These are phyloP conservation scores for Pelargonium citronellum DNA, from an alignment of 441 rosid genomes.

Conservation along the genomic window DNA sequence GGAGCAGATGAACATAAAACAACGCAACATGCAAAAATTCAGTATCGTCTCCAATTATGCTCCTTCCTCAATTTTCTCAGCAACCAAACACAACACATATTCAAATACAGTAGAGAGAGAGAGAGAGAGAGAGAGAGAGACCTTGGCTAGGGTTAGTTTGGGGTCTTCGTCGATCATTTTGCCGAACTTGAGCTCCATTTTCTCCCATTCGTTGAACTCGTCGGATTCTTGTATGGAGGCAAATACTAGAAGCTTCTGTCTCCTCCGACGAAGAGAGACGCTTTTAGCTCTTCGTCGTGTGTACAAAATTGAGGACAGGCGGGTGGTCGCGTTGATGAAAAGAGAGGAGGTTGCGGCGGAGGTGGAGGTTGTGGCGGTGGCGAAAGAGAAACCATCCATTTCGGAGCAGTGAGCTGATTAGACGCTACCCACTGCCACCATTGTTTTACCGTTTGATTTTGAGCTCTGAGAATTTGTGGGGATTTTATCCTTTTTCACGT, in stretches of 20 bases:
- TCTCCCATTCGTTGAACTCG: slow-evolving; percentile 66
- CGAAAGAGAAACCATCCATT: slow-evolving; percentile 46
- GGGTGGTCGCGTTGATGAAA: slow-evolving; percentile 12
- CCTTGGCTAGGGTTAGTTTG: slow-evolving; percentile 86
- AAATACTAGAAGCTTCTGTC: slow-evolving; percentile 32
- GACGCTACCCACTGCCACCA: not conserved
- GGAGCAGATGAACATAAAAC: not conserved
- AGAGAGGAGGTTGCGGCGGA: slow-evolving; percentile 18
- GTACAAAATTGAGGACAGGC: slow-evolving; percentile 19
- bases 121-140: slow-evolving; percentile 14
- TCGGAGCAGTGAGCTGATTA: slow-evolving; percentile 21
- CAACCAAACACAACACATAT: not conserved
- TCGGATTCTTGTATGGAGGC: slow-evolving; percentile 55
- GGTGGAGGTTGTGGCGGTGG: slow-evolving; percentile 28
- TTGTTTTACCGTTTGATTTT: slow-evolving; percentile 1
- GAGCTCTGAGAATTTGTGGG: not conserved
- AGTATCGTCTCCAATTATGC: not conserved
- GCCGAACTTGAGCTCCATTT: slow-evolving; percentile 90
- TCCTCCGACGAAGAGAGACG: slow-evolving; percentile 26
- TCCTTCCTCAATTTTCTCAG: not conserved
- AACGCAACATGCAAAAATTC: not conserved
- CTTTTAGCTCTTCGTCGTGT: slow-evolving; percentile 22
- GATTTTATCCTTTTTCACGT: slow-evolving; percentile 1
- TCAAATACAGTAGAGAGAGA: not conserved
- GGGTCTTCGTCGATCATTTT: slow-evolving; percentile 85